phyloP scores from a whole-genome alignment of 148 eudicot species.

The Chenopodium formosanum region DNA sequence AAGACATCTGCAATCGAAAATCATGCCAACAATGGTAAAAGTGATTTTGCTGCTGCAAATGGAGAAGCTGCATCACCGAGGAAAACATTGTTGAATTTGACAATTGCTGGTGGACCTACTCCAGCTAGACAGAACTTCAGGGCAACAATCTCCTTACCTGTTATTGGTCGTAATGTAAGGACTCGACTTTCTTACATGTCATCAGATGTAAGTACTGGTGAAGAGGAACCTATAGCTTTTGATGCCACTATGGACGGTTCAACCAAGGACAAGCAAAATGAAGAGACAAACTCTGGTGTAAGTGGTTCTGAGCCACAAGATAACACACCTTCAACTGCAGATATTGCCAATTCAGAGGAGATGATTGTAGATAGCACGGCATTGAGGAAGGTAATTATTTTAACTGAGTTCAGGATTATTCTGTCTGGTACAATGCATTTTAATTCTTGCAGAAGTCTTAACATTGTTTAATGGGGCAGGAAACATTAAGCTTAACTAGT shows the following conservation, averaged over 20 bases:
- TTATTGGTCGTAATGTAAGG: slow-evolving; percentile 82
- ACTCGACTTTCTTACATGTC: slow-evolving; percentile 51
- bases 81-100: slow-evolving; percentile 43
- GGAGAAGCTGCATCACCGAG: slow-evolving; percentile 28
- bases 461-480: slow-evolving; percentile 23
- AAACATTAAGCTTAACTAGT: slow-evolving; percentile 15
- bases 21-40: slow-evolving; percentile 28
- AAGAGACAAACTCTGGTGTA: slow-evolving; percentile 20
- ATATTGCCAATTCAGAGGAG: slow-evolving; percentile 24
- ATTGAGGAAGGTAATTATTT: slow-evolving; percentile 25
- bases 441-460: not conserved
- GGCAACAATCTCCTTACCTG: slow-evolving; percentile 82
- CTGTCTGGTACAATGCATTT: slow-evolving; percentile 6
- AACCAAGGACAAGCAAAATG: slow-evolving; percentile 21
- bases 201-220: slow-evolving; percentile 25
- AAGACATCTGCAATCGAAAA: slow-evolving; percentile 28
- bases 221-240: slow-evolving; percentile 24
- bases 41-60: slow-evolving; percentile 16
- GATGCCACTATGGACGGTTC: slow-evolving; percentile 28
- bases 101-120: slow-evolving; percentile 93
- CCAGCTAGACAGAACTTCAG: slow-evolving; percentile 77
- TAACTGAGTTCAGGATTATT: not conserved
- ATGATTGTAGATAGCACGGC: slow-evolving; percentile 25
- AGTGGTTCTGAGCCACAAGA: slow-evolving; percentile 29
- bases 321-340: slow-evolving; percentile 19